A percentile compares a stretch with the other conserved stretches of the same genome.
Evolutionary conservation across 768 basidiomycete genomes (phyloP).

Genomic region (Russula dissimulans): DNA sequence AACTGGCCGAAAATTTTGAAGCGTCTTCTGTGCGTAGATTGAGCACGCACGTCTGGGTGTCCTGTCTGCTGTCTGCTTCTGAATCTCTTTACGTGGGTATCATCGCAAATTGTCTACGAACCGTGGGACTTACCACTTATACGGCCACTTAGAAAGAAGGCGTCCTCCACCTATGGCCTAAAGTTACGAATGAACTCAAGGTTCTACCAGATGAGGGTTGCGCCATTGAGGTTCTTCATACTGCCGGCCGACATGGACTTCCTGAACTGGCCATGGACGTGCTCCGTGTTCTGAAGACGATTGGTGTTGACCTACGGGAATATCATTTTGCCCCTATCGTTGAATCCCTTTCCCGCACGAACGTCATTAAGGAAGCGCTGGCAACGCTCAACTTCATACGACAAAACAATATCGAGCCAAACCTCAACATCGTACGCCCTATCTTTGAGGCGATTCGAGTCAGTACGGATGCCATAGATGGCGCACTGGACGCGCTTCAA

Average conservation of each 20-base stretch:
- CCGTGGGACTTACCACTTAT: not conserved
- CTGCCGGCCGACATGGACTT: constrained; percentile 64
- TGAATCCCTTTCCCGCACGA: constrained; percentile 56
- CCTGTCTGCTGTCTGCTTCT: constrained; percentile 57
- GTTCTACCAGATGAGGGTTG: constrained; percentile 67
- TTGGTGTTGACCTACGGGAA: constrained; percentile 47
- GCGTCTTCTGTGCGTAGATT: constrained; percentile 42
- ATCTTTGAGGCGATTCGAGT: constrained; percentile 41
- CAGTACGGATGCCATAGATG: constrained; percentile 48
- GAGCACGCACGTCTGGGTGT: constrained; percentile 49
- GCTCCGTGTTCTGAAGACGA: constrained; percentile 43
- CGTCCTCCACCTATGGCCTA: constrained; percentile 52
- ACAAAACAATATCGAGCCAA: constrained; percentile 39
- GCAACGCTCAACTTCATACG: constrained; percentile 52
- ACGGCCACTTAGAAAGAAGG: constrained; percentile 50
- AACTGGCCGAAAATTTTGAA: constrained; percentile 58
- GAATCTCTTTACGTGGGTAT: constrained; percentile 56
- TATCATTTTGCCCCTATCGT: constrained; percentile 71
- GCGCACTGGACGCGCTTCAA: constrained; percentile 54
- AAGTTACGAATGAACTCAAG: constrained; percentile 41
- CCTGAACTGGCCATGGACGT: constrained; percentile 61
- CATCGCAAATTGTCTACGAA: not conserved
- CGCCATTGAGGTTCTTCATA: constrained; percentile 57
- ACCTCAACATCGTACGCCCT: constrained; percentile 41
- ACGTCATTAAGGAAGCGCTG: constrained; percentile 55